phyloP scores from a whole-genome alignment of 331 rosid species.

The Spiraea crenata region DNA sequence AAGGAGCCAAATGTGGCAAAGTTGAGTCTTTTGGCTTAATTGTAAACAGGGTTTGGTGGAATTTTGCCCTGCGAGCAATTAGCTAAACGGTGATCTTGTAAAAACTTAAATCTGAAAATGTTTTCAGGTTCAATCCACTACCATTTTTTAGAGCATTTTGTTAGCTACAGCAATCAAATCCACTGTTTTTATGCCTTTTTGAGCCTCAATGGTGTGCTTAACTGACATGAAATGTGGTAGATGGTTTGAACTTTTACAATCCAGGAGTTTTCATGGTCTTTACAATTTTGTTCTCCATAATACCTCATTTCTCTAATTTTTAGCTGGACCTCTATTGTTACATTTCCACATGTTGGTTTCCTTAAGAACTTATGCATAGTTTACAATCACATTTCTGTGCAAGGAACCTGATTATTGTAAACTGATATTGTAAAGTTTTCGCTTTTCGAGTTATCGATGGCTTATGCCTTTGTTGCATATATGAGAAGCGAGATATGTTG shows the following conservation, averaged over 20 bases:
- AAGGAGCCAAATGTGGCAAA: background rate
- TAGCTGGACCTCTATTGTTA: background rate
- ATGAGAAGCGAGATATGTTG: background rate
- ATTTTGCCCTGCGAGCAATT: too few species aligned
- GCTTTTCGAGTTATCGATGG: background rate
- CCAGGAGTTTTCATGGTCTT: background rate
- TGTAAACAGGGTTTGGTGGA: background rate
- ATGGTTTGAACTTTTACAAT: background rate
- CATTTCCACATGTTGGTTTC: background rate
- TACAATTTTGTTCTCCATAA: background rate
- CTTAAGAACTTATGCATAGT: background rate
- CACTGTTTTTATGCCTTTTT: background rate
- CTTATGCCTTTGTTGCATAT: background rate
- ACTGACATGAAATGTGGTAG: background rate
- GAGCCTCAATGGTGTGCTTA: background rate
- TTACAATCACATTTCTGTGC: background rate
- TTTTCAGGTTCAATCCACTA: background rate
- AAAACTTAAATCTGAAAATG: background rate
- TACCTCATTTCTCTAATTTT: background rate
- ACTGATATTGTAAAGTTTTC: background rate
- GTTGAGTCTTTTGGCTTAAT: background rate
- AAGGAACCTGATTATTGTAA: background rate
- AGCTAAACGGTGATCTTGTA: background rate
- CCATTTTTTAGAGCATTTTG: background rate
- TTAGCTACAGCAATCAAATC: background rate